Evolutionary conservation across 2,329 filamentous ascomycete genomes (phyloP), one percentile per base, ranked within the genome.

Genomic region (Botryotinia convoluta): DNA sequence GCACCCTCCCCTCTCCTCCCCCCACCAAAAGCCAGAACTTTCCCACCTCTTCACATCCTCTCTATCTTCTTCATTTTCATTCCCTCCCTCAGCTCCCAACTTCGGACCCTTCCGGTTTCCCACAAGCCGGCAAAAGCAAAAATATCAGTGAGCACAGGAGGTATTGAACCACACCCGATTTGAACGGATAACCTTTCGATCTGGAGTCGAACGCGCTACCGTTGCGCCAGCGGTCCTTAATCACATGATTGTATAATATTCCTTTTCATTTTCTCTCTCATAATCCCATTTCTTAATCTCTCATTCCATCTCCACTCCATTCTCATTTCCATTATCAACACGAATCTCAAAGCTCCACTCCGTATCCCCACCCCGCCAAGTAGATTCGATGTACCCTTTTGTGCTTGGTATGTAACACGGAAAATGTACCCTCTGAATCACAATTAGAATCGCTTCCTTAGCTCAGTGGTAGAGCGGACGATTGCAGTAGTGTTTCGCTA

Each of bases 121-220:
- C 7, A 2, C 16, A 22, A 48, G 20, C 0, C 1, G 0, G 2
- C 35, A 35, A 45, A 62, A 70, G 54, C 12, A 57, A 72, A 71
- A 71, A 44, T 0, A 32, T 14, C 1, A 1, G 9, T 12, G 44
- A 63, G 1, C 3, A 45, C 4, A 51, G 22, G 74, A 71, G 75
- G 74, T 68, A 72, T 74, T 77, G 76, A 79, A 76, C 75, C 76
- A 72, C 72, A 75, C 77, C 78, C 73, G 78, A 79, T 79, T 79
- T 78, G 77, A 79, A 79, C 77, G 75, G 78, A 78, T 74, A 79
- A 79, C 78, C 78, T 79, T 79, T 77, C 76, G 77, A 76, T 79
- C 78, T 79, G 78, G 78, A 79, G 75, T 78, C 78, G 76, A 74
- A 77, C 76, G 76, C 76, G 76, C 74, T 76, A 76, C 75, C 75